phyloP scores from a whole-genome alignment of 164 flowering plant species.

The Paratinospora sagittata region DNA sequence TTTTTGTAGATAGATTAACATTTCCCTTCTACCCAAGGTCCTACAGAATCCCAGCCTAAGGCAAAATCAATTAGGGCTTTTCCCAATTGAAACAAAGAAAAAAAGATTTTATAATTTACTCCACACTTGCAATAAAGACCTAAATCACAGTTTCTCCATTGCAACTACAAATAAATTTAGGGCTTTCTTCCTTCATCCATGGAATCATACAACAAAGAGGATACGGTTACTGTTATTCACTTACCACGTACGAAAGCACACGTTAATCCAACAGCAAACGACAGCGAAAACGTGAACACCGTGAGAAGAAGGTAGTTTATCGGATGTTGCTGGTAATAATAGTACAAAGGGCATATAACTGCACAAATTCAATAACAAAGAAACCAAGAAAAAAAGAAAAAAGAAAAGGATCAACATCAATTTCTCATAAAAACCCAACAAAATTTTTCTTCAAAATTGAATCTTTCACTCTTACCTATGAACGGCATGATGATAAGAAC shows the following conservation, averaged over 20 bases:
- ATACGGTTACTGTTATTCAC: background rate
- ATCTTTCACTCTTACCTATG: constrained; percentile 27
- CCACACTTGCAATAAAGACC: background rate
- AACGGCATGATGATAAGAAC: constrained; percentile 37
- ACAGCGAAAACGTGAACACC: constrained; percentile 44
- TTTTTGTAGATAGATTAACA: no score
- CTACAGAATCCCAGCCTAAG: no score
- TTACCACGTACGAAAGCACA: constrained; percentile 61
- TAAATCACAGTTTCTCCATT: background rate
- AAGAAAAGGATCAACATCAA: constrained; percentile 3
- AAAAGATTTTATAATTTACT: background rate
- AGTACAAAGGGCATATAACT: constrained; percentile 48
- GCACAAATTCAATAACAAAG: constrained; percentile 17
- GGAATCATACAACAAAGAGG: background rate
- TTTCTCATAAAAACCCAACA: background rate
- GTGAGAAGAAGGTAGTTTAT: constrained; percentile 52
- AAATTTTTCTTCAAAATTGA: background rate
- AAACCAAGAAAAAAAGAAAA: constrained; percentile 7
- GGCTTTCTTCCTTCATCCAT: background rate
- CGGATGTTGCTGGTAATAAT: constrained; percentile 51
- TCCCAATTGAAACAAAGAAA: background rate
- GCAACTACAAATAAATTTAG: background rate
- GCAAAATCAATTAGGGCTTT: no score
- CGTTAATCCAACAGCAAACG: constrained; percentile 53
- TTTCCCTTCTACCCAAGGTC: no score